Evolutionary conservation across 352 stramenopile species (phyloP), one percentile per base, ranked within the genome.

Genomic region (Elongisporangium senticosum): DNA sequence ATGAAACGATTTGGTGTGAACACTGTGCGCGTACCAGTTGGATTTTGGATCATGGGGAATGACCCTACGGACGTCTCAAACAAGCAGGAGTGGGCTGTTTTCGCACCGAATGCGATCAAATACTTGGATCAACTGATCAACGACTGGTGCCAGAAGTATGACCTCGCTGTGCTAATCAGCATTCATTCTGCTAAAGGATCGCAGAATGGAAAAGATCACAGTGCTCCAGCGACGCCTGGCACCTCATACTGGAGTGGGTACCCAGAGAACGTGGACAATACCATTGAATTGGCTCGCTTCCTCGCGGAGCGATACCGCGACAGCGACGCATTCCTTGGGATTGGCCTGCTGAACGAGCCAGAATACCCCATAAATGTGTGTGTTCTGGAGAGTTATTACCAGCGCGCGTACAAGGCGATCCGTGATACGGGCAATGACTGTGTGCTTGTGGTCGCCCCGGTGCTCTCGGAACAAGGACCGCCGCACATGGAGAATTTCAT

Each of bases 191-290:
- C 79, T 6, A 82, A 87, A 28, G 86, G 87, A 4, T 89, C 71
- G 2, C 83, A 96, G 61, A 95, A 93, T 62, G 86, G 83, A 13
- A 76, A 85, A 40, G 84, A 96, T 52, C 83, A 94, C 62, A 87
- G 73, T 28, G 83, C 77, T 0, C 53, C 81, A 4, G 60, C 74
- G 1, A 67, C 51, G 0, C 56, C 51, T 7, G 65, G 74, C 7
- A 59, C 58, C n/a, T 86, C 71, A 55, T 79, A 68, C 50, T 81
- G 59, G 69, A 60, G 54, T 61, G 84, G 77, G 47, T 72, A 80
- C 52, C 56, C 75, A 2, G 81, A 95, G 54, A 85, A 81, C 53
- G 72, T 92, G 17, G 59, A 74, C 28, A 91, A 92, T 71, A 83
- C 87, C 4, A 72, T 95, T 0, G 73, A 72, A 22, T 62, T 82